Conservation (phyloP, 805 yeast species). For the Alloascoidea africana region DNA sequence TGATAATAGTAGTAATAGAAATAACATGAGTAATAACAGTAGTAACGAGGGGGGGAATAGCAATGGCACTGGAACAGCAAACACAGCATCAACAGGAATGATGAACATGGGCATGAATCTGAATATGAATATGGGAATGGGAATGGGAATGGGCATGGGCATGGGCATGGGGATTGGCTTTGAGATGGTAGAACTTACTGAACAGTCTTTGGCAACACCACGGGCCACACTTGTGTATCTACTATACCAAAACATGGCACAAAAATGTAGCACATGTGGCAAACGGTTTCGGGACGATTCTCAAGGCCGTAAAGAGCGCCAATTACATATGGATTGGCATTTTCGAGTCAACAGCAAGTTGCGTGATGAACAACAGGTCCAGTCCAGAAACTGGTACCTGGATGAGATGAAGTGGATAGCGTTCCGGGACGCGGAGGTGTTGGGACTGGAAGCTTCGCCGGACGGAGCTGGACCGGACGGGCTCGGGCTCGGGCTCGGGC, state of each 20-base stretch:
- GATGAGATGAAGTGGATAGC: conserved; percentile 57
- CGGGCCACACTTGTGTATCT: conserved; percentile 18
- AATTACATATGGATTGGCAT: conserved; percentile 89
- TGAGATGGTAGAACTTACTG: conserved; percentile 19
- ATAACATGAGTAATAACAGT: too few relatives aligned
- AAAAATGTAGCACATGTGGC: conserved; percentile 84
- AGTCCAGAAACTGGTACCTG: conserved; percentile 73
- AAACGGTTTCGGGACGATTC: conserved; percentile 57
- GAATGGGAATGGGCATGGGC: too few relatives aligned
- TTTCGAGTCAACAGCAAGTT: conserved; percentile 77
- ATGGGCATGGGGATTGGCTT: too few relatives aligned
- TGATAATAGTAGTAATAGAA: too few relatives aligned
- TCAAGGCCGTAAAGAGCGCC: conserved; percentile 35
- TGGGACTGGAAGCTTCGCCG: conserved; percentile 18
- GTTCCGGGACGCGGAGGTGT: conserved; percentile 53
- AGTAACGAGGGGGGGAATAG: too few relatives aligned
- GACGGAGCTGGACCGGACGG: conserved; percentile 6
- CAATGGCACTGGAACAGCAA: too few relatives aligned
- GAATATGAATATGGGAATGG: too few relatives aligned
- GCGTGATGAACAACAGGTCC: conserved; percentile 28
- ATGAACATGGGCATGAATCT: too few relatives aligned
- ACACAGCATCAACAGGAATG: too few relatives aligned
- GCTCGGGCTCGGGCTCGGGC: conserved; percentile 7
- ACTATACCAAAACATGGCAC: conserved; percentile 45
- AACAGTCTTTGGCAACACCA: conserved; percentile 16